Conservation (phyloP, 1,284 basidiomycete genomes). For the Pterulicium gracile region DNA sequence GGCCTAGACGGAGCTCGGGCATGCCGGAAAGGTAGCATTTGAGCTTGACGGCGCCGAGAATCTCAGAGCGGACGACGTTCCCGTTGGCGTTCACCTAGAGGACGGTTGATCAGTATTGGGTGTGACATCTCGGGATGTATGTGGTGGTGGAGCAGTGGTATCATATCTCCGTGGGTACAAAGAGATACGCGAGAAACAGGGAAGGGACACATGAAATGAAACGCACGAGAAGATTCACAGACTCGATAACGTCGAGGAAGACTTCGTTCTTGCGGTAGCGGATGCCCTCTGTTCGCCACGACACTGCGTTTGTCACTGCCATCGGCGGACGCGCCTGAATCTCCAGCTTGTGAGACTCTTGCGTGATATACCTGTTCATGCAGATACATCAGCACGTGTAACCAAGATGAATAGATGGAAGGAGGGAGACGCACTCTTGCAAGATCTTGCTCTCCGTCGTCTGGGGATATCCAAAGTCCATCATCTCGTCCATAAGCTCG, state of each 20-base stretch:
- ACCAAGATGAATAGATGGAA: no score
- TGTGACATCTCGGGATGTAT: background rate
- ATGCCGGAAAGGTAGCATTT: constrained; percentile 99
- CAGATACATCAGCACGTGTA: no score
- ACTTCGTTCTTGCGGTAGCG: constrained; percentile 99
- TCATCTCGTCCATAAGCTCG: constrained; percentile 98
- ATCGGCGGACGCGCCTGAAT: constrained; percentile 94
- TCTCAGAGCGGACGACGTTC: constrained; percentile 96
- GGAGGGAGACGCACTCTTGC: constrained; percentile 75
- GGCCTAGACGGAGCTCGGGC: constrained; percentile 91
- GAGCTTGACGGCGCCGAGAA: constrained; percentile 97
- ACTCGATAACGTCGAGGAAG: constrained; percentile 97
- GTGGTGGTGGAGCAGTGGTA: no score
- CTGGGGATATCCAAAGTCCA: constrained; percentile 99
- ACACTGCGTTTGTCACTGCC: constrained; percentile 97
- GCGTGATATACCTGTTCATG: constrained; percentile 82
- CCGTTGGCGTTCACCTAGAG: constrained; percentile 89
- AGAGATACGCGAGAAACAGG: no score
- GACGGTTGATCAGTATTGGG: constrained; percentile 2
- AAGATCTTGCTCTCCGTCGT: constrained; percentile 99
- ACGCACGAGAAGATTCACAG: constrained; percentile 87
- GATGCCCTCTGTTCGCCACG: constrained; percentile 97
- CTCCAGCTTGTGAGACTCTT: constrained; percentile 97
- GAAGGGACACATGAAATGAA: no score
- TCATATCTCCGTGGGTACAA: no score